Conservation (phyloP, 1,284 basidiomycete species). For the Ustilago xerochloae region DNA sequence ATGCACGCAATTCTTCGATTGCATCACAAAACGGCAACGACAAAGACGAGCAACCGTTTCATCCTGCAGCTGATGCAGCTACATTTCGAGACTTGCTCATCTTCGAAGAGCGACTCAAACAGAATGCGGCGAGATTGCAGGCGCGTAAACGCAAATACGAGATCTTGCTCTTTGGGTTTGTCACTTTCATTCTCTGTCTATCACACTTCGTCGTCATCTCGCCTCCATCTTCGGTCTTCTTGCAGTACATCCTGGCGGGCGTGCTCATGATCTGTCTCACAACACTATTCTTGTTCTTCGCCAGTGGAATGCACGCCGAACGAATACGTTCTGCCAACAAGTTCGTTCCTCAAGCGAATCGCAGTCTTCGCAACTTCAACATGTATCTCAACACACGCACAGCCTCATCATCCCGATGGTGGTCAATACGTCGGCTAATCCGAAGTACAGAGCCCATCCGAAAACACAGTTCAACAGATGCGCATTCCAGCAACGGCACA, state of each 20-base stretch:
- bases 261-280: slow-evolving; percentile 71
- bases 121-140: slow-evolving; percentile 84
- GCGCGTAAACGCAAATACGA: slow-evolving; percentile 86
- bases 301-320: slow-evolving; percentile 93
- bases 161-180: slow-evolving; percentile 54
- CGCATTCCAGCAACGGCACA: not conserved
- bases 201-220: slow-evolving; percentile 77
- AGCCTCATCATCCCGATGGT: slow-evolving; percentile 71
- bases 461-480: not conserved
- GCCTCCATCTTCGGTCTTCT: slow-evolving; percentile 24
- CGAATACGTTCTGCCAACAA: slow-evolving; percentile 96
- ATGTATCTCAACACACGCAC: slow-evolving; percentile 95
- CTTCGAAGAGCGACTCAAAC: slow-evolving; percentile 95
- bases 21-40: slow-evolving; percentile 8
- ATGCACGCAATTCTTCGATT: slow-evolving; percentile 15
- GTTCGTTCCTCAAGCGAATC: slow-evolving; percentile 97
- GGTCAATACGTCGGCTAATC: slow-evolving; percentile 6
- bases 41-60: slow-evolving; percentile 36
- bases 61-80: slow-evolving; percentile 76
- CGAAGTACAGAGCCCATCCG: not conserved
- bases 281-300: slow-evolving; percentile 92
- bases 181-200: slow-evolving; percentile 79
- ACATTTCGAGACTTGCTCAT: slow-evolving; percentile 89
- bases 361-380: slow-evolving; percentile 88
- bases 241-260: slow-evolving; percentile 57